Percentiles rank a stretch among this genome's conserved stretches.
These are phyloP conservation scores for Agrocybe chaxingu DNA, from an alignment of 768 basidiomycete genomes.

Conservation along the genomic window DNA sequence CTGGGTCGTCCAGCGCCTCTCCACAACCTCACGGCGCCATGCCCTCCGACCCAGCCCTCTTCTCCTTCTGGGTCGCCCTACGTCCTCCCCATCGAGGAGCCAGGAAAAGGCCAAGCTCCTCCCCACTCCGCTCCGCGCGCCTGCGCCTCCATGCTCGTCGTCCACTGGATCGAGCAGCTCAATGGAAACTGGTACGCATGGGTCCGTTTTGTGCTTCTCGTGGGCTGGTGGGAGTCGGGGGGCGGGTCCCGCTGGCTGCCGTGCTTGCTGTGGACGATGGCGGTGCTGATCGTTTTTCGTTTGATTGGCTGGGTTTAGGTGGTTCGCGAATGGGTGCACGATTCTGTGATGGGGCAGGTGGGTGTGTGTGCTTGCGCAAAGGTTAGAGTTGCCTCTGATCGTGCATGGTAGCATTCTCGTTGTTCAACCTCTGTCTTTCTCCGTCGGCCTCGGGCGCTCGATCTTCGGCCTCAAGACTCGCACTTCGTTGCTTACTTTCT, in stretches of 20 bases:
- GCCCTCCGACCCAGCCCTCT: constrained; percentile 67
- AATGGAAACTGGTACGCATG: constrained; percentile 49
- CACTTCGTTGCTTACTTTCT: not conserved
- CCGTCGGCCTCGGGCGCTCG: not conserved
- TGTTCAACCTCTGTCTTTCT: not conserved
- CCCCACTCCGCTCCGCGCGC: constrained; percentile 72
- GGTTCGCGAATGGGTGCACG: constrained; percentile 72
- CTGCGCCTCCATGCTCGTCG: constrained; percentile 78
- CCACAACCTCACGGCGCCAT: constrained; percentile 75
- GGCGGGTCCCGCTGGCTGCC: constrained; percentile 11
- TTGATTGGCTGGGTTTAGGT: constrained; percentile 48
- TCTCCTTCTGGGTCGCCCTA: constrained; percentile 90
- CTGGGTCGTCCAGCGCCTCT: constrained; percentile 89
- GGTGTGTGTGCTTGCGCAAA: too few species aligned
- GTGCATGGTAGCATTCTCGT: not conserved
- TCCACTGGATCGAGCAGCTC: constrained; percentile 88
- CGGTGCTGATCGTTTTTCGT: constrained; percentile 28
- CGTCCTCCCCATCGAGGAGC: constrained; percentile 88
- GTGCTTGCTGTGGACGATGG: constrained; percentile 17
- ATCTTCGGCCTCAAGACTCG: not conserved
- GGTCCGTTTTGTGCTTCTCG: constrained; percentile 20
- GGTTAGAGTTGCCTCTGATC: too few species aligned
- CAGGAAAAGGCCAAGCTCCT: constrained; percentile 84
- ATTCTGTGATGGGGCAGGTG: constrained; percentile 29
- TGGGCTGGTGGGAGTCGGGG: constrained; percentile 13